Evolutionary conservation across 805 yeast genomes (phyloP).

Genomic region (Saccharomycopsis malanga): DNA sequence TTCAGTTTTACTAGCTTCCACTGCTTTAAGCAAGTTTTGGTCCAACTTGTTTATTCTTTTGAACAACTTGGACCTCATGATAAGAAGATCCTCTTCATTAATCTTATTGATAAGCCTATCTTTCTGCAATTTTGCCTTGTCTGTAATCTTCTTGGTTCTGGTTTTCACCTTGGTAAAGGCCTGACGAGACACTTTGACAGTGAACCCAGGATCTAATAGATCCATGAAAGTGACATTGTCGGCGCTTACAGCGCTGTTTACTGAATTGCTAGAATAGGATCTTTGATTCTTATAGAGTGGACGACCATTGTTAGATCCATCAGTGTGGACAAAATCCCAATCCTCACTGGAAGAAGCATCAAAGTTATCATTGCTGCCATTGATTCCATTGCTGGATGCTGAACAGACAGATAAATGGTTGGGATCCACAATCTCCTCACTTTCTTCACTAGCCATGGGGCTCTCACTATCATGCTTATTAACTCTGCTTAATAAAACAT

Average conservation of each 20-base stretch:
- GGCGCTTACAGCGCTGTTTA: slow-evolving; percentile 20
- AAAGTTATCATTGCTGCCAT: not conserved
- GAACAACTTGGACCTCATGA: slow-evolving; percentile 24
- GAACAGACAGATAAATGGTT: too few species aligned
- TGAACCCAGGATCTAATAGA: slow-evolving; percentile 27
- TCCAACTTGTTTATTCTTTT: slow-evolving; percentile 34
- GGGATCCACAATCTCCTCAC: too few species aligned
- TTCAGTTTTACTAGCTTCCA: slow-evolving; percentile 50
- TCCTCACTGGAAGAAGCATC: slow-evolving; percentile 7
- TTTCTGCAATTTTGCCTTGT: slow-evolving; percentile 22
- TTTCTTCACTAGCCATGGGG: too few species aligned
- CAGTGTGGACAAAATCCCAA: slow-evolving; percentile 12
- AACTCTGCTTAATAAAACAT: too few species aligned
- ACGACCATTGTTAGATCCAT: not conserved
- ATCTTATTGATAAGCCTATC: slow-evolving; percentile 17
- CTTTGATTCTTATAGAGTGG: slow-evolving; percentile 2
- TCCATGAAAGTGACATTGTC: slow-evolving; percentile 27
- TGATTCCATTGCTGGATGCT: not conserved
- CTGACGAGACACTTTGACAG: slow-evolving; percentile 25
- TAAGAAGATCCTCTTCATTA: slow-evolving; percentile 24
- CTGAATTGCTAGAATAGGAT: slow-evolving; percentile 9
- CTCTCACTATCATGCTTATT: too few species aligned
- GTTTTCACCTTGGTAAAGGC: slow-evolving; percentile 20
- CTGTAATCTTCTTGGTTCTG: slow-evolving; percentile 21
- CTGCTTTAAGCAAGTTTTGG: slow-evolving; percentile 30